Evolutionary conservation across 176 grass and related monocot genomes (phyloP).

Genomic region (Musa itinerans): DNA sequence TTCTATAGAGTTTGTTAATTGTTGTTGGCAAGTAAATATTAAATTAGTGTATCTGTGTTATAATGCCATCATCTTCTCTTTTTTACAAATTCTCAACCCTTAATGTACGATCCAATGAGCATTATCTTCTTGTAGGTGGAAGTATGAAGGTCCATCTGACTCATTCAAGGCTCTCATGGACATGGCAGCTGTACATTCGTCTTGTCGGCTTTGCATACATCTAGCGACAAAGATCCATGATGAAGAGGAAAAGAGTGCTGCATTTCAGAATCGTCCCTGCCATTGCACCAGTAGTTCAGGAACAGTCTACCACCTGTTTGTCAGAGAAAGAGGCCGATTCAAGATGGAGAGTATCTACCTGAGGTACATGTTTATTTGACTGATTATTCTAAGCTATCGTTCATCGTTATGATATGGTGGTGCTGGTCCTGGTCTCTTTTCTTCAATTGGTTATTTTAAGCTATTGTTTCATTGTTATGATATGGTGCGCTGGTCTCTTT

Average conservation of each 20-base stretch:
- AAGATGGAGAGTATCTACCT: conserved; percentile 67
- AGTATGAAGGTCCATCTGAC: conserved; percentile 85
- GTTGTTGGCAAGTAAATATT: too few relatives aligned
- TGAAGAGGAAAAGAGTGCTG: conserved; percentile 52
- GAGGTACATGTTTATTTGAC: conserved; percentile 28
- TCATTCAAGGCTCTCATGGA: conserved; percentile 92
- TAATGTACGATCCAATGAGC: too few relatives aligned
- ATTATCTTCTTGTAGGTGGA: conserved; percentile 48
- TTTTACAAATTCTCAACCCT: too few relatives aligned
- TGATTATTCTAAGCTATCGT: not conserved
- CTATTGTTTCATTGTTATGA: not conserved
- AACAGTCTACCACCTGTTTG: conserved; percentile 81
- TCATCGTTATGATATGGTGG: too few relatives aligned
- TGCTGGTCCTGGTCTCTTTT: too few relatives aligned
- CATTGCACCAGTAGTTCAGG: conserved; percentile 49
- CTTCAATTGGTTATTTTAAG: too few relatives aligned
- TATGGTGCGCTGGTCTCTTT: not conserved
- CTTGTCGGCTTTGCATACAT: conserved; percentile 92
- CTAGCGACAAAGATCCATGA: conserved; percentile 78
- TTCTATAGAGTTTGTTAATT: too few relatives aligned
- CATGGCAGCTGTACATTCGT: conserved; percentile 94
- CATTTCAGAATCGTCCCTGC: conserved; percentile 74
- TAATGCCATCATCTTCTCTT: too few relatives aligned
- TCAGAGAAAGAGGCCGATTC: conserved; percentile 80
- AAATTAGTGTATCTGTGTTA: too few relatives aligned